Evolutionary conservation across 495 filamentous ascomycete species (phyloP).

Genomic region (Neurospora intermedia): DNA sequence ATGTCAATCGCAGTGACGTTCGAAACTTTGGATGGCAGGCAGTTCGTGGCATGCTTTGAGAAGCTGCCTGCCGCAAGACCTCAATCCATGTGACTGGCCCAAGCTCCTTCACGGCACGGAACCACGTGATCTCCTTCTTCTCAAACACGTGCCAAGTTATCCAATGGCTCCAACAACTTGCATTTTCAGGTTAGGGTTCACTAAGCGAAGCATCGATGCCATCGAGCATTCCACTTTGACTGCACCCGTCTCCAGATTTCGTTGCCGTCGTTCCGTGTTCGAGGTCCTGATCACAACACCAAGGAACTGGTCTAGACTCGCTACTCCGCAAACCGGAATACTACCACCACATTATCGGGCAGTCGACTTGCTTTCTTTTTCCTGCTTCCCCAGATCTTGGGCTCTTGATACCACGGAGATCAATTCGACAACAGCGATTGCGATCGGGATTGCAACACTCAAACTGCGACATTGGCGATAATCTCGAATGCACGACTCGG

Average conservation of each 20-base stretch:
- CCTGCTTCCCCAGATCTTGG: neutral
- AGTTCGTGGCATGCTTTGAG: neutral
- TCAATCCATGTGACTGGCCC: neutral
- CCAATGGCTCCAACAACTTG: neutral
- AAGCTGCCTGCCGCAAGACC: neutral
- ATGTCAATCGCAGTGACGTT: neutral
- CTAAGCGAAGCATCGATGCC: neutral
- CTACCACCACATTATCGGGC: neutral
- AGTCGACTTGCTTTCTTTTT: neutral
- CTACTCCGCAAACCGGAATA: neutral
- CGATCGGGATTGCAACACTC: neutral
- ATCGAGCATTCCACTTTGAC: neutral
- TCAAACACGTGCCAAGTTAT: neutral
- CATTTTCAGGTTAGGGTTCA: neutral
- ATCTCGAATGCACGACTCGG: neutral
- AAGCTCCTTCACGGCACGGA: neutral
- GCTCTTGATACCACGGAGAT: too few species aligned
- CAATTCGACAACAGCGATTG: too few species aligned
- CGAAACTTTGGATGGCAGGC: neutral
- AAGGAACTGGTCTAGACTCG: neutral
- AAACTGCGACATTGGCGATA: neutral
- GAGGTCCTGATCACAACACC: neutral
- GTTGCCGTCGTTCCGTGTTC: neutral
- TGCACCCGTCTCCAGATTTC: neutral
- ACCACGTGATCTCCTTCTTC: neutral